Evolutionary conservation across 2,329 filamentous ascomycete genomes (phyloP), one percentile per base, ranked within the genome.

Genomic region (Neofusicoccum sp.): DNA sequence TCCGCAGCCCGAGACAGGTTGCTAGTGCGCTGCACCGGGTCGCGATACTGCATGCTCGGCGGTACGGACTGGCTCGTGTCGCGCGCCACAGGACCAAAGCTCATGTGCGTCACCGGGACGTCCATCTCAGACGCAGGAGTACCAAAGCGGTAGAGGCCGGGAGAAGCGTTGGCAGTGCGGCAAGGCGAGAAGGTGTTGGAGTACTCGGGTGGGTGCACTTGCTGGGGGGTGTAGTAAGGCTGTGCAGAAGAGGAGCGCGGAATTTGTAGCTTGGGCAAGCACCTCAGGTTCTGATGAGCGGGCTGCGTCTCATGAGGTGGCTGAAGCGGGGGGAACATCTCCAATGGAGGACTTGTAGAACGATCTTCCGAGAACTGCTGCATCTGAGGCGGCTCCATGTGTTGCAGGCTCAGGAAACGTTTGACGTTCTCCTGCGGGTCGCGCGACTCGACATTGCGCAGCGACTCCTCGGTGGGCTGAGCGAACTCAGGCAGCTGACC

Each of bases 341-440:
- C 74, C 43, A 74, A 65, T 34, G 72, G 73, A 12, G 73, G 75
- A 30, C 71, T 76, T 24, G 73, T 69, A 28, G 71, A 73, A 58
- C 73, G 70, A 62, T 75, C 70, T 66, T 88, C 89, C 3, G 88
- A 87, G 88, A 6, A 88, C 88, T 7, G 84, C 84, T 6, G 86
- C 85, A n/a, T 89, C 70, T 68, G 66, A 69, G 72, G 74, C 66
- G 84, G 82, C 53, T 83, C 78, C 62, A 85, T 71, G 73, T 89
- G 88, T 73, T 98, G 93, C 72, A 96, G 93, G 70, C 85, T 85
- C 58, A 98, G 83, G 76, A 96, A 98, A 66, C 96, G 91, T 70
- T 90, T 88, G 36, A 98, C 91, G 67, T 93, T 96, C 76, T 97
- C 93, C 73, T 96, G 93, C 5, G 93, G 90, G 70, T 97, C 92